Evolutionary conservation across 1,284 basidiomycete genomes (phyloP), one percentile per base, ranked within the genome.

Genomic region (Sporisorium scitamineum): DNA sequence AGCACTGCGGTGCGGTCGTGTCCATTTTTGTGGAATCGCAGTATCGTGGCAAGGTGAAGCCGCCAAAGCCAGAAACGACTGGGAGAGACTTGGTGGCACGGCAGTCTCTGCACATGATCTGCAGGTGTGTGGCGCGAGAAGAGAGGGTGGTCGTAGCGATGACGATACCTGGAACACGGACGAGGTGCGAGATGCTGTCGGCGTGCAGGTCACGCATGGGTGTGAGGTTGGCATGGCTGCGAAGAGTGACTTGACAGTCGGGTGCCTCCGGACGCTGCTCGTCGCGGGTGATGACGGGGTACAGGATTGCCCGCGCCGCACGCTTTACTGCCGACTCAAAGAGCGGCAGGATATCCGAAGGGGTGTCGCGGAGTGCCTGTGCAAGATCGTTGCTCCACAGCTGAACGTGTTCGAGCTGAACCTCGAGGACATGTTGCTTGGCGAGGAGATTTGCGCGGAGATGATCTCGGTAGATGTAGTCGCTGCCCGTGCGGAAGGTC

Each of bases 111-210:
- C 97, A 99, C 86, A 95, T 94, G 29, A 99, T 89, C 80, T 94
- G 91, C 13, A 99, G 89, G 77, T 93, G 93, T 14, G 94, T 96
- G 11, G 96, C 95, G 29, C 96, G 91, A 2, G 95, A 94, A 0
- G 95, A 93, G 24, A 98, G 90, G 10, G 95, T 92, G 5, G 95
- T 97, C 0, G 97, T 93, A 41, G 95, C 96, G 85, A 99, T 97
- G 84, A 99, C 95, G 81, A 99, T 99, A 34, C 97, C 97, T 1
- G 97, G 97, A 45, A 99, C 90, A 70, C 97, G 92, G 37, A 99
- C 96, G 45, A 99, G 91, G 80, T 94, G 95, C 81, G 95, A 95
- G 88, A 98, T 93, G 29, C 92, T 95, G 79, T 95, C 90, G 5
- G 97, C 96, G 68, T 90, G 84, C 7, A 72, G 56, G 60, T 97